phyloP scores from a whole-genome alignment of 371 early-diverging fungal species.

The Rhizomucor pusillus region DNA sequence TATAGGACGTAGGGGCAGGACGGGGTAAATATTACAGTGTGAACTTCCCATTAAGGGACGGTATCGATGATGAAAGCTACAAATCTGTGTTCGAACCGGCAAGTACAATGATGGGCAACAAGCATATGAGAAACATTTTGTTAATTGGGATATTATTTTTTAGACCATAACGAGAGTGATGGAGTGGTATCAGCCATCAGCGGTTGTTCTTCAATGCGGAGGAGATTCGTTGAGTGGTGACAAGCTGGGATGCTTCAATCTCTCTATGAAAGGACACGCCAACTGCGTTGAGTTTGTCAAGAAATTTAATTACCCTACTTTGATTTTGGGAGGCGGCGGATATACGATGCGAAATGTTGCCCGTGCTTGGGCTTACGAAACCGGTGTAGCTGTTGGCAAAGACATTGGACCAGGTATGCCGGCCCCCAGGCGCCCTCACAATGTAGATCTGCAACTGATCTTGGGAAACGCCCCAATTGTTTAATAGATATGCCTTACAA shows the following conservation, averaged over 20 bases:
- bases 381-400: slow-evolving; percentile 77
- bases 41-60: slow-evolving; percentile 94
- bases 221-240: slow-evolving; percentile 98
- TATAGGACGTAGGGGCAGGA: slow-evolving; percentile 64
- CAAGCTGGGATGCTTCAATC: slow-evolving; percentile 97
- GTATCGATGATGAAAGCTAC: slow-evolving; percentile 91
- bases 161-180: slow-evolving; percentile 57
- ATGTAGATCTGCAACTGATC: no score
- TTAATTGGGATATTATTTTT: neutral
- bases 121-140: neutral
- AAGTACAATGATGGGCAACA: neutral
- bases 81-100: slow-evolving; percentile 72
- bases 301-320: slow-evolving; percentile 81
- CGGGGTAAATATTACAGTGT: slow-evolving; percentile 78
- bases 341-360: slow-evolving; percentile 97
- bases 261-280: slow-evolving; percentile 85
- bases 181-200: slow-evolving; percentile 92
- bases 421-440: no score
- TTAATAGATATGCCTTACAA: slow-evolving; percentile 83
- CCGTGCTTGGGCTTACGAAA: slow-evolving; percentile 97
- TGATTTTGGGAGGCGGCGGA: slow-evolving; percentile 97
- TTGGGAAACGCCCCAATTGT: neutral
- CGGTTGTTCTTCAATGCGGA: slow-evolving; percentile 96
- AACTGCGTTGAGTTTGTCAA: slow-evolving; percentile 88
- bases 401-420: no score